Conservation (phyloP, 169 alveolate species). For the Babesia sp. region DNA sequence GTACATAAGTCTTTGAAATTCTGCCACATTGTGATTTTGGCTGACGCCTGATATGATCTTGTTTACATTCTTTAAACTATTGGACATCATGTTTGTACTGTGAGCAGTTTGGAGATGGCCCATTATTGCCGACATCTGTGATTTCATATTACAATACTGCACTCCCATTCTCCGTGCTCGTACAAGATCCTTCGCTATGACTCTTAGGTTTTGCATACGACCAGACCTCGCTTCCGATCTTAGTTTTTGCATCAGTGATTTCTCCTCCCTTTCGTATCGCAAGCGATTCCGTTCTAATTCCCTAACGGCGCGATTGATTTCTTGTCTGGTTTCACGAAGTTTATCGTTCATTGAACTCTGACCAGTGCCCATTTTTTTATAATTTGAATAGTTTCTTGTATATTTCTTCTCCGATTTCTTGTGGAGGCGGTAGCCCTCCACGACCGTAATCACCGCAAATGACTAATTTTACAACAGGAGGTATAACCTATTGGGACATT, state of each 20-base stretch:
- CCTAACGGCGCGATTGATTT: slow-evolving; percentile 44
- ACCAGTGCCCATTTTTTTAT: slow-evolving; percentile 44
- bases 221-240: slow-evolving; percentile 45
- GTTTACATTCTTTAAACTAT: slow-evolving; percentile 49
- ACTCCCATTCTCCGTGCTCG: slow-evolving; percentile 41
- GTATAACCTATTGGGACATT: slow-evolving; percentile 1
- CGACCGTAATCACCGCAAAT: slow-evolving; percentile 47
- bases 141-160: slow-evolving; percentile 39
- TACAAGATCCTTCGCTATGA: slow-evolving; percentile 55
- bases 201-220: slow-evolving; percentile 23
- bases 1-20: slow-evolving; percentile 49
- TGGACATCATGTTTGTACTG: slow-evolving; percentile 42
- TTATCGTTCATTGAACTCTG: slow-evolving; percentile 38
- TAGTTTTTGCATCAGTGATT: slow-evolving; percentile 12
- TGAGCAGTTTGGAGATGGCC: slow-evolving; percentile 51
- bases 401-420: slow-evolving; percentile 1
- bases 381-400: neutral
- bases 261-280: slow-evolving; percentile 45
- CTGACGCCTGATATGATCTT: slow-evolving; percentile 42
- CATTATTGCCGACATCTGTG: slow-evolving; percentile 51
- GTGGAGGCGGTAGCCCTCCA: slow-evolving; percentile 39
- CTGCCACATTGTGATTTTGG: slow-evolving; percentile 35
- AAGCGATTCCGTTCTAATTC: slow-evolving; percentile 54
- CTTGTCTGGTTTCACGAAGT: slow-evolving; percentile 48
- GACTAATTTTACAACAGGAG: slow-evolving; percentile 7